These are phyloP conservation scores for Populus tremula DNA, from an alignment of 345 rosid species.

Conservation along the genomic window DNA sequence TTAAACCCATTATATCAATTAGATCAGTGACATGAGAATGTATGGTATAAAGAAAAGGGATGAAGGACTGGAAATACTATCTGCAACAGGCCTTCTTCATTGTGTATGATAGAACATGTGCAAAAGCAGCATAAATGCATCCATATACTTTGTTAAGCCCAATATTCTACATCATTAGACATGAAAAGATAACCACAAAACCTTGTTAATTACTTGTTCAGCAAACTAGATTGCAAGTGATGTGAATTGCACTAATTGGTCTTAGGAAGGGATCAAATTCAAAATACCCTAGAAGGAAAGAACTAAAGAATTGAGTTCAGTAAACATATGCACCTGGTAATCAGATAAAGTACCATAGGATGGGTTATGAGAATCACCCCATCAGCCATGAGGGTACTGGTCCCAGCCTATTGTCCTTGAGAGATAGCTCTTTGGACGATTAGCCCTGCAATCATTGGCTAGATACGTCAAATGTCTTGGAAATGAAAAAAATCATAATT, in stretches of 20 bases:
- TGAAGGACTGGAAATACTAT: too few relatives aligned
- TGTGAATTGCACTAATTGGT: neutral
- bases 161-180: neutral
- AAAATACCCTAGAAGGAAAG: neutral
- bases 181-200: neutral
- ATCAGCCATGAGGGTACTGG: constrained; percentile 80
- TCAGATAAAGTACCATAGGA: constrained; percentile 82
- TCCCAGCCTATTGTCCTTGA: constrained; percentile 91
- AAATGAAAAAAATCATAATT: neutral
- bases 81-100: too few relatives aligned
- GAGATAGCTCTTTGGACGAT: constrained; percentile 97
- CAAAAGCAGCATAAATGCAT: neutral
- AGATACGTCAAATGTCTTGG: constrained; percentile 12
- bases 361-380: constrained; percentile 91
- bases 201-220: neutral
- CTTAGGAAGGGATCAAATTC: neutral
- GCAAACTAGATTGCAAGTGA: neutral
- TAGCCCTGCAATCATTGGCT: constrained; percentile 64
- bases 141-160: neutral
- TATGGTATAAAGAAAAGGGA: too few relatives aligned
- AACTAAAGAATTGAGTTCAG: neutral
- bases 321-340: constrained; percentile 55
- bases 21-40: too few relatives aligned
- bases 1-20: too few relatives aligned
- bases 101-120: neutral